These are phyloP conservation scores for Cutaneotrichosporon cyanovorans DNA, from an alignment of 1,284 basidiomycete genomes.

Conservation along the genomic window DNA sequence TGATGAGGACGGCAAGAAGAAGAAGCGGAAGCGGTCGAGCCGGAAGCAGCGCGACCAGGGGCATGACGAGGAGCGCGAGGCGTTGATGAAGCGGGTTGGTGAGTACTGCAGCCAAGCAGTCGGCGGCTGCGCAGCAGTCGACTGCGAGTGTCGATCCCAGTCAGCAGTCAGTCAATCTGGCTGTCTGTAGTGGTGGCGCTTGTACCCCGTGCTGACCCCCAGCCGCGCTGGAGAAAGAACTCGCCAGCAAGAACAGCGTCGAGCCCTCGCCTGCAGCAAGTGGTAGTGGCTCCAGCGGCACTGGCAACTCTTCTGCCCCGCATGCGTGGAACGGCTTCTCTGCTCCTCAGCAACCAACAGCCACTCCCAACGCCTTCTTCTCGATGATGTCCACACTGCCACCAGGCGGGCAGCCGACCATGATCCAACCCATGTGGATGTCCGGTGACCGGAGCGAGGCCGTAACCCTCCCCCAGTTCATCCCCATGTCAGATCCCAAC, in stretches of 20 bases:
- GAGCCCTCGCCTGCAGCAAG: background rate
- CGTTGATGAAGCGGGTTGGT: slow-evolving; percentile 34
- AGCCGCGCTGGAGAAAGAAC: slow-evolving; percentile 19
- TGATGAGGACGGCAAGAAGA: slow-evolving; percentile 25
- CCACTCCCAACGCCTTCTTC: slow-evolving; percentile 38
- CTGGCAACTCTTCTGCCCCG: background rate
- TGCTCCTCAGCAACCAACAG: background rate
- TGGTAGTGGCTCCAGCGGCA: background rate
- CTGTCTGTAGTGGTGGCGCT: no score
- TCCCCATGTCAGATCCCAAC: slow-evolving; percentile 8
- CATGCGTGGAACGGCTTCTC: background rate
- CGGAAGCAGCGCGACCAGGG: slow-evolving; percentile 21
- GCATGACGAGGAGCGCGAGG: slow-evolving; percentile 27
- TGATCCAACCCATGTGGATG: slow-evolving; percentile 5
- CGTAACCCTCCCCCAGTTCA: slow-evolving; percentile 20
- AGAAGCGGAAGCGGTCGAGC: slow-evolving; percentile 29
- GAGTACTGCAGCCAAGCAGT: slow-evolving; percentile 12
- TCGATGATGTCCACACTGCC: slow-evolving; percentile 31
- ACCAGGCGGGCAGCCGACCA: background rate
- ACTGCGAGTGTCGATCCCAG: no score
- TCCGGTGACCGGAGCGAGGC: slow-evolving; percentile 12
- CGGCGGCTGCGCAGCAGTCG: no score
- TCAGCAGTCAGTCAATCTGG: no score
- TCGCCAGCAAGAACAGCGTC: background rate
- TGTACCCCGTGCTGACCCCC: no score